Conservation (phyloP, 163 green algal species). For the Coccomyxa subellipsoidea region DNA sequence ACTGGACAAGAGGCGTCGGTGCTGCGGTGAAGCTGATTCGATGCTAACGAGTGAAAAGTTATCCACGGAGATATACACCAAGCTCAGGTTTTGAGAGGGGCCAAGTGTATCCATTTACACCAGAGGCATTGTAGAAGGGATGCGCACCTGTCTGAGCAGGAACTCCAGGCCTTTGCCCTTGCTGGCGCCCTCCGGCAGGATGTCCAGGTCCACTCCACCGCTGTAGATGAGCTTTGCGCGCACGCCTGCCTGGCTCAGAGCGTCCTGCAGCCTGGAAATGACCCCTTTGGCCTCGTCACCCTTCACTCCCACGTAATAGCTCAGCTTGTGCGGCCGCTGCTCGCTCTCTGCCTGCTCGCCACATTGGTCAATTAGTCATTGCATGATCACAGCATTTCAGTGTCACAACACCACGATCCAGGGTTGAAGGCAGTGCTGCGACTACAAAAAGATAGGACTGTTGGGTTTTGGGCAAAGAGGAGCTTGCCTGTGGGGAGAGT, state of each 20-base stretch:
- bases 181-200: slow-evolving; percentile 67
- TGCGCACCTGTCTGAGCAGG: slow-evolving; percentile 57
- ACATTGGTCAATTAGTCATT: neutral
- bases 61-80: too few relatives aligned
- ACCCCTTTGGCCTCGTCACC: slow-evolving; percentile 23
- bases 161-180: slow-evolving; percentile 76
- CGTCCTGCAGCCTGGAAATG: slow-evolving; percentile 22
- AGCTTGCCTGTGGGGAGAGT: neutral
- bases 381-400: too few relatives aligned
- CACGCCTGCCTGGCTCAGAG: slow-evolving; percentile 40
- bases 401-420: too few relatives aligned
- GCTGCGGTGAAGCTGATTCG: too few relatives aligned
- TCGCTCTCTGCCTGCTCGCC: slow-evolving; percentile 68
- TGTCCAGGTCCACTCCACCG: slow-evolving; percentile 82
- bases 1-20: too few relatives aligned
- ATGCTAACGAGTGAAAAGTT: too few relatives aligned
- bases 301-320: slow-evolving; percentile 68
- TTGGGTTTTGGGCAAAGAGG: too few relatives aligned
- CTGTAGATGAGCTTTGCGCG: slow-evolving; percentile 84
- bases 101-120: too few relatives aligned
- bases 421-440: too few relatives aligned
- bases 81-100: too few relatives aligned
- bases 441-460: too few relatives aligned
- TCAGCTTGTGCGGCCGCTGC: slow-evolving; percentile 93
- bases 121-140: too few relatives aligned